phyloP scores from a whole-genome alignment of 148 eudicot genomes.

The Spergularia marina region DNA sequence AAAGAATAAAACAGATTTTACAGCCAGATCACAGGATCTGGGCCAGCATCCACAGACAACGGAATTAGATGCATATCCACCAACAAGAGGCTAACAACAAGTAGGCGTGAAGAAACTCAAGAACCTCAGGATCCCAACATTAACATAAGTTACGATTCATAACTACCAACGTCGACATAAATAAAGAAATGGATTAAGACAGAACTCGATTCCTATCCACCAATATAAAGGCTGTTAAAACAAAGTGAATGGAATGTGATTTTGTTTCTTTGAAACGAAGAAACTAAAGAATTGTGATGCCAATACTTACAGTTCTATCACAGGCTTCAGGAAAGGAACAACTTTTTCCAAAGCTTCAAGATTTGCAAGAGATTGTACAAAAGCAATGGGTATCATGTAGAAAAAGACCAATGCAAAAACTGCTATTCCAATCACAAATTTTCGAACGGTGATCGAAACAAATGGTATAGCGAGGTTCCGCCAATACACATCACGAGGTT shows the following conservation, averaged over 20 bases:
- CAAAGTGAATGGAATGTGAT: no score
- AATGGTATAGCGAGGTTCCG: conserved; percentile 79
- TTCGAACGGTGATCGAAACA: conserved; percentile 72
- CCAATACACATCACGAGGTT: conserved; percentile 96
- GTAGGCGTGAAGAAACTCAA: no score
- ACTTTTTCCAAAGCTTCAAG: conserved; percentile 82
- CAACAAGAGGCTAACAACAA: no score
- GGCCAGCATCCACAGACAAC: no score
- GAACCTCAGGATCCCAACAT: no score
- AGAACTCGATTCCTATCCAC: no score
- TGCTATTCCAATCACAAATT: conserved; percentile 56
- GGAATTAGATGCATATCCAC: no score
- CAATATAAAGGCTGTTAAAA: neutral
- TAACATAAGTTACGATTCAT: no score
- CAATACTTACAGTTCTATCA: conserved; percentile 68
- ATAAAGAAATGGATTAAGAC: no score
- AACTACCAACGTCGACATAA: no score
- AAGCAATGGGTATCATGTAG: conserved; percentile 96
- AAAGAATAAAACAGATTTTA: no score
- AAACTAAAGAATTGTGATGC: neutral
- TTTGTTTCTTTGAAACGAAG: neutral
- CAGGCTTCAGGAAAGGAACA: conserved; percentile 78
- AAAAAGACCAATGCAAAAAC: conserved; percentile 86
- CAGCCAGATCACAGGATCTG: no score
- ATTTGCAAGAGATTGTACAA: conserved; percentile 98